Evolutionary conservation across 2,329 filamentous ascomycete species (phyloP), one percentile per base, ranked within the genome.

Genomic region (Microdochium trichocladiopsis): DNA sequence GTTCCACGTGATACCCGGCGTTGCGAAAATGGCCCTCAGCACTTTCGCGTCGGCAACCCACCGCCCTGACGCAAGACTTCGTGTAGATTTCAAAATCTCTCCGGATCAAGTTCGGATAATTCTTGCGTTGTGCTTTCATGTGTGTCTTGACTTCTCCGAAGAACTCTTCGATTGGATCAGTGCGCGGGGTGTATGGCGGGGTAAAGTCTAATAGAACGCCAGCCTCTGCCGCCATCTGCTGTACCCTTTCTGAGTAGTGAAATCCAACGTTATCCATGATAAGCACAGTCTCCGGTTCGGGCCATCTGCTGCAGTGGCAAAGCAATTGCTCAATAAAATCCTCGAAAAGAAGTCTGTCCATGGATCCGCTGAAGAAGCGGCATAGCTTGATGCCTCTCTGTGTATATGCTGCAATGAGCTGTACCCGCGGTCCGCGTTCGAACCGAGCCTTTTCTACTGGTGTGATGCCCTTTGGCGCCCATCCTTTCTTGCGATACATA

Each of bases 261-360:
- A 52, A 52, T n/a, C 45, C 31, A 52, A 49, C 51, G 49, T 52
- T 52, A 18, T 52, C 47, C n/a, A 52, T 49, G 3, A 52, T 43
- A 3, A 52, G 33, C 23, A 51, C 28, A 28, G 50, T 36, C 21
- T 51, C 24, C 33, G 5, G 50, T 28, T 51, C 50, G 14, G 43
- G 50, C 50, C 41, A 48, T 48, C 23, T 48, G 22, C 50, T 45
- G n/a, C n/a, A 51, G 2, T 51, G 18, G 24, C 24, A 23, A 2
- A 51, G 25, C n/a, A 51, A 23, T 24, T 51, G 9, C 12, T 51
- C 21, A 2, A 48, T 48, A 48, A 51, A 48, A 23, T 48, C 41
- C 37, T 51, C 50, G 21, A 51, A 51, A 16, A 51, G 2, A 48
- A 41, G 33, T 25, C 24, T 33, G 22, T 48, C 43, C 37, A 51